Base-by-base conservation (phyloP, 208 protist species). In the Endotrypanum monterogeii region DNA sequence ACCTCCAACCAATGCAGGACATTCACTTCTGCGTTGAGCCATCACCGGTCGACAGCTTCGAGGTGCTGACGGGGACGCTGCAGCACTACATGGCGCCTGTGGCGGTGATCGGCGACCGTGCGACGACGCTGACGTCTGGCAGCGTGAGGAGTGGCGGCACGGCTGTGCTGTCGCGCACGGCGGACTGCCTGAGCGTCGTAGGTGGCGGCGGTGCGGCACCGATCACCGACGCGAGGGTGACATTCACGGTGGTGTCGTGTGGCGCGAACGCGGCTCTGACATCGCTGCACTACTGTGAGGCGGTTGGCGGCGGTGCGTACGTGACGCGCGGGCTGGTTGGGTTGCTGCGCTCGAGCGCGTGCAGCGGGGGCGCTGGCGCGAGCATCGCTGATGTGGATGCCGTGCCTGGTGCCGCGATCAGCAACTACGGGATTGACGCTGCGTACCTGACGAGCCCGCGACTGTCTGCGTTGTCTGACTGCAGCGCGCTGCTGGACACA, bases 231-330 rank as follows among this genome's bases (percentile, higher is more conserved):
- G 78, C 63, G 67, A 18, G 61, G 28, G 85, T 75, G 25, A 76
- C 80, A 35, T 82, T 86, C 54, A 80, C 62, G n/a, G 81, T 90
- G 28, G 67, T 67, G 35, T 74, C 65, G 35, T 89, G 86, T 67
- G 68, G 69, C 68, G 32, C 72, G 55, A 83, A 83, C 74, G 55
- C 30, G 11, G 57, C 73, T 28, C 63, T 83, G 4, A 55, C 37
- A 39, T 67, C 60, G 25, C 71, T 83, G 44, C 84, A 89, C 79
- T 94, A 91, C 80, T 94, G 89, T 74, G 89, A 94, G 76, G 85
- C 56, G 46, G 76, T 75, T 72, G 73, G 65, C 67, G 80, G 79
- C 32, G 57, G 37, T 35, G 71, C 65, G 30, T 90, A 78, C 70
- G 74, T 55, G 25, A 46, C 60, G n/a, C 81, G 84, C 66, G 89